phyloP scores from a whole-genome alignment of 495 filamentous ascomycete species.

The Penicillium cinerascens region DNA sequence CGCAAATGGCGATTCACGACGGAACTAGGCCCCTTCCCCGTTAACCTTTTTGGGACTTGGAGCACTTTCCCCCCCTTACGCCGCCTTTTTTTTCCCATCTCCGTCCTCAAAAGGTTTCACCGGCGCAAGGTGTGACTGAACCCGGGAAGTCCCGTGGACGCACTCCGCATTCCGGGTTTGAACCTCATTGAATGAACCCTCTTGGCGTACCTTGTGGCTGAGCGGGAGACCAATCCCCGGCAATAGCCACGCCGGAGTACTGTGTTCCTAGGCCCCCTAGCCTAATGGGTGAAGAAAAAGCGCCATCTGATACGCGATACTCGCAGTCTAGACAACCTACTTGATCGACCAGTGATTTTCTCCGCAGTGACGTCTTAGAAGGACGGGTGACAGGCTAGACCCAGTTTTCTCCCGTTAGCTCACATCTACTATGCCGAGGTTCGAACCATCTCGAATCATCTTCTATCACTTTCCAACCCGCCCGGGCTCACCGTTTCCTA shows the following conservation, averaged over 20 bases:
- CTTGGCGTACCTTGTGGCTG: background rate
- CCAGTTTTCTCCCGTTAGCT: constrained; percentile 21
- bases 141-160: constrained; percentile 2
- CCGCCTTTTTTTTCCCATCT: background rate
- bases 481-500: background rate
- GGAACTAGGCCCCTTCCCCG: constrained; percentile 4
- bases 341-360: constrained; percentile 3
- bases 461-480: constrained; percentile 7
- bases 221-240: background rate
- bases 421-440: constrained; percentile 13
- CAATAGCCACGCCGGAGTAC: constrained; percentile 10
- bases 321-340: constrained; percentile 2
- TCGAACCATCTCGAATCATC: background rate
- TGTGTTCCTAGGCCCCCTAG: constrained; percentile 8
- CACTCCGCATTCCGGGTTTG: constrained; percentile 4
- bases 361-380: constrained; percentile 27
- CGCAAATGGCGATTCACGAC: background rate
- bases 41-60: background rate
- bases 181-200: background rate
- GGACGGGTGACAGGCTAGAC: constrained; percentile 15
- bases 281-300: background rate
- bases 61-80: background rate
- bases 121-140: background rate
- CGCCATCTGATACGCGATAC: constrained; percentile 16
- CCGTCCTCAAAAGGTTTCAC: background rate